These are phyloP conservation scores for Ampelomyces quisqualis DNA, from an alignment of 2,329 filamentous ascomycete genomes.

Conservation along the genomic window DNA sequence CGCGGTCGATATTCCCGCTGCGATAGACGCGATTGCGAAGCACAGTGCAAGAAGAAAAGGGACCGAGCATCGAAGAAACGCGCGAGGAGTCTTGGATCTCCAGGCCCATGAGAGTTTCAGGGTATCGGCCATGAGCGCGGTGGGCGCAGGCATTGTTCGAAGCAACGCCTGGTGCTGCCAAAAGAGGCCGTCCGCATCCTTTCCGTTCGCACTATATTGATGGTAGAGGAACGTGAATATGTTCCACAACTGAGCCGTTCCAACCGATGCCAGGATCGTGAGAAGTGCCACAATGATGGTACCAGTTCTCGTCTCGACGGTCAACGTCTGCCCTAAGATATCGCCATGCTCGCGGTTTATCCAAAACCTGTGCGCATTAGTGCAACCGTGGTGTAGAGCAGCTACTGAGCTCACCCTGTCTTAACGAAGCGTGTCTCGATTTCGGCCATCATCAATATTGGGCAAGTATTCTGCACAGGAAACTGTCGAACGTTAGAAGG, in stretches of 20 bases:
- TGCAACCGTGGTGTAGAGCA: background rate
- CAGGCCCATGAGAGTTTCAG: slow-evolving; percentile 21
- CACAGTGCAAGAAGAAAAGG: slow-evolving; percentile 10
- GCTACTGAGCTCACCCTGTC: background rate
- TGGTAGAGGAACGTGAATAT: slow-evolving; percentile 19
- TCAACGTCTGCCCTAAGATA: slow-evolving; percentile 21
- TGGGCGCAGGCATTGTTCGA: slow-evolving; percentile 17
- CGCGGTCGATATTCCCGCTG: slow-evolving; percentile 20
- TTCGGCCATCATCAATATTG: slow-evolving; percentile 1
- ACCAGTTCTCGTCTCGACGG: slow-evolving; percentile 17
- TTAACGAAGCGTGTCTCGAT: slow-evolving; percentile 4
- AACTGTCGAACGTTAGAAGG: background rate
- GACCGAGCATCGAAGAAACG: slow-evolving; percentile 9
- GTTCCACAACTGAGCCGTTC: slow-evolving; percentile 17
- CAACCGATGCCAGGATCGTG: slow-evolving; percentile 13
- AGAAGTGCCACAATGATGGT: slow-evolving; percentile 22
- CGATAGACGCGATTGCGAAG: slow-evolving; percentile 11
- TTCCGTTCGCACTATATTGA: slow-evolving; percentile 14
- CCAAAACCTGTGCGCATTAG: slow-evolving; percentile 3
- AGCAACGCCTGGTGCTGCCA: slow-evolving; percentile 22
- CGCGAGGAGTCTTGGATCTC: slow-evolving; percentile 8
- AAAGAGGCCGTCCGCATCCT: slow-evolving; percentile 13
- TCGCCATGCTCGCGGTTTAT: slow-evolving; percentile 11
- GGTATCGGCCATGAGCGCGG: slow-evolving; percentile 15
- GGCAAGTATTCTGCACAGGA: background rate